A percentile compares a stretch with the other conserved stretches of the same genome.
phyloP scores from a whole-genome alignment of 2,329 filamentous ascomycete genomes.

The Sordariomycetes sp. region DNA sequence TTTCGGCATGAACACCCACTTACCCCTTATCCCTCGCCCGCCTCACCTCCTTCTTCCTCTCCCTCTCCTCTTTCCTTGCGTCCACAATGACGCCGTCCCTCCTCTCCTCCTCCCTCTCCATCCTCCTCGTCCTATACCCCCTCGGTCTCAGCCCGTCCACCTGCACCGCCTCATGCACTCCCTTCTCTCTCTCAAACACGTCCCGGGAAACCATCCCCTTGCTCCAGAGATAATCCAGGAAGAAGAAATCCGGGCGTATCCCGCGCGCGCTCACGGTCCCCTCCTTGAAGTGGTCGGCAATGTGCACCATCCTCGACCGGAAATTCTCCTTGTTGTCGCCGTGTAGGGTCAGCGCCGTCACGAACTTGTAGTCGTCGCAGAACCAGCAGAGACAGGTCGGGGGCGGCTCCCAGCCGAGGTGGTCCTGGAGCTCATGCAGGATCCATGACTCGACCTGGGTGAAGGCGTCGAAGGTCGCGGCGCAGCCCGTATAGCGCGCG shows the following conservation, averaged over 20 bases:
- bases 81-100: background rate
- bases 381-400: constrained; percentile 34
- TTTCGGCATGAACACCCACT: background rate
- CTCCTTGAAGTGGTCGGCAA: constrained; percentile 29
- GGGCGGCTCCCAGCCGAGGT: constrained; percentile 25
- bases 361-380: constrained; percentile 27
- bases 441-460: constrained; percentile 31
- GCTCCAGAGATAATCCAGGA: constrained; percentile 25
- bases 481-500: constrained; percentile 19
- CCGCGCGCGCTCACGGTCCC: constrained; percentile 11
- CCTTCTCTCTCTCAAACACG: constrained; percentile 11
- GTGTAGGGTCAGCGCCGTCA: constrained; percentile 5
- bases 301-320: constrained; percentile 34
- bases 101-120: constrained; percentile 3
- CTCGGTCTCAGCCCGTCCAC: constrained; percentile 1
- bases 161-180: constrained; percentile 10
- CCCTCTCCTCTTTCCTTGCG: background rate
- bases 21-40: background rate
- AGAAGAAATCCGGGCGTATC: constrained; percentile 26
- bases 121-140: background rate
- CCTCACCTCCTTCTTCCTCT: background rate
- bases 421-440: constrained; percentile 27
- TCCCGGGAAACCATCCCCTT: constrained; percentile 16
- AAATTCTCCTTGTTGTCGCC: constrained; percentile 17
- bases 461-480: constrained; percentile 19